Conservation (phyloP, 306 rosid species). For the Medicago lupulina region DNA sequence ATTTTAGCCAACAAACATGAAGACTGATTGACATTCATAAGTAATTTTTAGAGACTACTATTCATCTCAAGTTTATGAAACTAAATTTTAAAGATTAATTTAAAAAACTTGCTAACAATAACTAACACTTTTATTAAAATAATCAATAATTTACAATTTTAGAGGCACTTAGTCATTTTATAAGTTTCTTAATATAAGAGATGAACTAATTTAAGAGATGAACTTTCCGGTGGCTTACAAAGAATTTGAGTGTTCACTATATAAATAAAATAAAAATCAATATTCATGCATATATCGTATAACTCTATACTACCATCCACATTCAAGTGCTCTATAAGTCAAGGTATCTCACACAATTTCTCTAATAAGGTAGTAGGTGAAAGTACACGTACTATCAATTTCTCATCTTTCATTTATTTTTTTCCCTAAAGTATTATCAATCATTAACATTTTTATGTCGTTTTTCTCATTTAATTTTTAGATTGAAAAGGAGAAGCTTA, state of each 20-base stretch:
- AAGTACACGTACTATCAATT: constrained; percentile 43
- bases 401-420: constrained; percentile 38
- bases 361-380: constrained; percentile 50
- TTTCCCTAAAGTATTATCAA: constrained; percentile 40
- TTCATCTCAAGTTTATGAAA: neutral
- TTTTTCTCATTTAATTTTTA: constrained; percentile 31
- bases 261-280: constrained; percentile 28
- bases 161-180: neutral
- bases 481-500: constrained; percentile 35
- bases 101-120: neutral
- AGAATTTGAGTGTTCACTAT: neutral
- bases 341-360: constrained; percentile 46
- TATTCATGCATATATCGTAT: constrained; percentile 33
- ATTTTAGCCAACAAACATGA: neutral
- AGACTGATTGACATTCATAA: neutral
- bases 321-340: constrained; percentile 53
- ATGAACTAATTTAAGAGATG: neutral
- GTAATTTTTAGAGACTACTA: neutral
- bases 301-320: constrained; percentile 28
- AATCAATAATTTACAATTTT: neutral
- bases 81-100: neutral
- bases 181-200: neutral
- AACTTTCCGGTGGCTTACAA: neutral
- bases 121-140: neutral
- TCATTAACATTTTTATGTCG: constrained; percentile 29